Evolutionary conservation across 2,329 filamentous ascomycete species (phyloP).

Genomic region (Cercospora zeae-maydis): DNA sequence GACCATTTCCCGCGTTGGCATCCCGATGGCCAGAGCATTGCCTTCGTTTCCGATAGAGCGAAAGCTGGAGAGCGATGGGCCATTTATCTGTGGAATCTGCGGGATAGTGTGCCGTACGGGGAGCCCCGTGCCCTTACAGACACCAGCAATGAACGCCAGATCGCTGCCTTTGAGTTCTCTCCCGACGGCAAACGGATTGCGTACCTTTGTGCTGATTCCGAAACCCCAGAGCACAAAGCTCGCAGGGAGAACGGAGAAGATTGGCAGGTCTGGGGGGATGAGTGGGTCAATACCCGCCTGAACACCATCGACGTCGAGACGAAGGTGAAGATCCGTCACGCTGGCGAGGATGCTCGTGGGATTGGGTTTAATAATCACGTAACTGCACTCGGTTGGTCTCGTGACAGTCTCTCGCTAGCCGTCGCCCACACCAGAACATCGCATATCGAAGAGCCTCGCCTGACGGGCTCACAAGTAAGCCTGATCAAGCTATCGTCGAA

Average conservation of each 20-base stretch:
- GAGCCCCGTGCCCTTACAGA: constrained; percentile 32
- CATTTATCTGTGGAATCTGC: constrained; percentile 31
- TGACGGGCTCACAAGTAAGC: constrained; percentile 22
- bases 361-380: constrained; percentile 29
- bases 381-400: constrained; percentile 32
- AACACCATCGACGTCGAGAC: constrained; percentile 35
- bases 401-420: constrained; percentile 29
- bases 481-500: background rate
- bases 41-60: constrained; percentile 38
- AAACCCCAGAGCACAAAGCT: constrained; percentile 33
- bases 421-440: constrained; percentile 26
- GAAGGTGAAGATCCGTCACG: constrained; percentile 22
- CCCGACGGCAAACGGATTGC: constrained; percentile 38
- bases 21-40: constrained; percentile 31
- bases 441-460: constrained; percentile 28
- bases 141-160: constrained; percentile 27
- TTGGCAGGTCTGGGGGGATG: constrained; percentile 38
- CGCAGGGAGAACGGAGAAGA: constrained; percentile 37
- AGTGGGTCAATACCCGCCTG: constrained; percentile 37
- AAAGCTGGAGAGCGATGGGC: constrained; percentile 33
- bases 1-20: constrained; percentile 30
- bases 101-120: constrained; percentile 15
- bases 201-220: constrained; percentile 36
- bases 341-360: background rate
- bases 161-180: constrained; percentile 32